Conservation (phyloP, 2,329 filamentous ascomycete species). For the Fusarium sp. region DNA sequence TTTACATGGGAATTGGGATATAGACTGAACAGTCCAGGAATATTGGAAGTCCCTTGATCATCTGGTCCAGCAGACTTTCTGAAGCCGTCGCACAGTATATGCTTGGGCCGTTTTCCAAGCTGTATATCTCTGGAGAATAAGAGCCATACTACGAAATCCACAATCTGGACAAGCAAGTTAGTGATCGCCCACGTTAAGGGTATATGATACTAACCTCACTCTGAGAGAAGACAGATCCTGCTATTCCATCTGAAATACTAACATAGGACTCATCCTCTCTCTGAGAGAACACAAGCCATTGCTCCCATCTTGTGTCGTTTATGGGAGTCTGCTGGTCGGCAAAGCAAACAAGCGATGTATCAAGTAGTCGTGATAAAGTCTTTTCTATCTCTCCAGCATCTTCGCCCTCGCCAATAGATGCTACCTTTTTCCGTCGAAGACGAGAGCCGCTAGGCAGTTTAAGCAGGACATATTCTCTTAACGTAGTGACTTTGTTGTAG, state of each 20-base stretch:
- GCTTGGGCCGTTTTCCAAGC: slow-evolving; percentile 66
- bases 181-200: slow-evolving; percentile 6
- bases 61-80: slow-evolving; percentile 59
- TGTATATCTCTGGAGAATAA: slow-evolving; percentile 72
- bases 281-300: slow-evolving; percentile 72
- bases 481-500: slow-evolving; percentile 72
- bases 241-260: slow-evolving; percentile 61
- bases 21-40: slow-evolving; percentile 73
- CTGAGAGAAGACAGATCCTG: slow-evolving; percentile 64
- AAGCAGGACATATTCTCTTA: slow-evolving; percentile 76
- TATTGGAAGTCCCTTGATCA: slow-evolving; percentile 52
- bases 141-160: slow-evolving; percentile 81
- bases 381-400: slow-evolving; percentile 50
- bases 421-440: slow-evolving; percentile 67
- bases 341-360: slow-evolving; percentile 74
- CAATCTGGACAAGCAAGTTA: slow-evolving; percentile 63
- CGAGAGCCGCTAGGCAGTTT: slow-evolving; percentile 75
- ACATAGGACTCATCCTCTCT: slow-evolving; percentile 67
- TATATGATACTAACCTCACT: slow-evolving; percentile 63
- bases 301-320: slow-evolving; percentile 59
- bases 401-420: slow-evolving; percentile 53
- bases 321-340: slow-evolving; percentile 45
- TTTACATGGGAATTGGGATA: slow-evolving; percentile 77
- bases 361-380: slow-evolving; percentile 69
- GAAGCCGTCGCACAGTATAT: slow-evolving; percentile 88